Percentiles rank a stretch among this genome's conserved stretches.
These are phyloP conservation scores for Ceratocystis colombiana DNA, from an alignment of 2,329 filamentous ascomycete genomes.

Conservation along the genomic window DNA sequence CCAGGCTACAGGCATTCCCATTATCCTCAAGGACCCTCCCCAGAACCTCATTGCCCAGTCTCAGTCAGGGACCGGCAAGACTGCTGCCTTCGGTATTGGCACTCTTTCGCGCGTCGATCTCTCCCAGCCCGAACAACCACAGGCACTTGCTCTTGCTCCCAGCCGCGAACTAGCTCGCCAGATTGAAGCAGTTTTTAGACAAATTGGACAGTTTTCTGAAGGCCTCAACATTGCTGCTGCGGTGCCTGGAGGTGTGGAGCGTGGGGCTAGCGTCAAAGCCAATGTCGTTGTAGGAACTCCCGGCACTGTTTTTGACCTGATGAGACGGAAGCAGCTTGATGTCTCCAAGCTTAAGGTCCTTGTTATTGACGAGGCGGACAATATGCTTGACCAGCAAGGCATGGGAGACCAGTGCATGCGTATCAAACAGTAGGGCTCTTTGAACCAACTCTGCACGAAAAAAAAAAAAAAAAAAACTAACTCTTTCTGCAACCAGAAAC, in stretches of 20 bases:
- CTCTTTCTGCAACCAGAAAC: slow-evolving; percentile 41
- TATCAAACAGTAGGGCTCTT: slow-evolving; percentile 60
- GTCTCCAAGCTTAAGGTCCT: slow-evolving; percentile 63
- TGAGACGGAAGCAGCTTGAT: slow-evolving; percentile 67
- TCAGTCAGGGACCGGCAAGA: slow-evolving; percentile 98
- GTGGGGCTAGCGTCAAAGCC: slow-evolving; percentile 58
- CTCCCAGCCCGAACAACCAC: slow-evolving; percentile 55
- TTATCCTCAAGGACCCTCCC: slow-evolving; percentile 79
- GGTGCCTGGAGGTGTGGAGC: slow-evolving; percentile 65
- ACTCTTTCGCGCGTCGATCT: slow-evolving; percentile 80
- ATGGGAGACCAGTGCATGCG: slow-evolving; percentile 89
- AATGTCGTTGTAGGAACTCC: slow-evolving; percentile 88
- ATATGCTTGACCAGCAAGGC: slow-evolving; percentile 95
- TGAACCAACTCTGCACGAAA: too few species aligned
- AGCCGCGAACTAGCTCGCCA: slow-evolving; percentile 91
- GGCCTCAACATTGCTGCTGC: slow-evolving; percentile 68
- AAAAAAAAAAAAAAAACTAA: background rate
- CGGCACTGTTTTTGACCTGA: slow-evolving; percentile 80
- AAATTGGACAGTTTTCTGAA: slow-evolving; percentile 75
- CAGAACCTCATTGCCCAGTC: slow-evolving; percentile 95
- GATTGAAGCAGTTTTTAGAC: slow-evolving; percentile 73
- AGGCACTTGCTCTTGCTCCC: slow-evolving; percentile 81
- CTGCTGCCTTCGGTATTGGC: slow-evolving; percentile 88
- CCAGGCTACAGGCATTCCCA: slow-evolving; percentile 83
- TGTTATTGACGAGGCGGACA: slow-evolving; percentile 94